Conservation (phyloP, 2,329 filamentous ascomycete species). For the Arthrobotrys musiformis region DNA sequence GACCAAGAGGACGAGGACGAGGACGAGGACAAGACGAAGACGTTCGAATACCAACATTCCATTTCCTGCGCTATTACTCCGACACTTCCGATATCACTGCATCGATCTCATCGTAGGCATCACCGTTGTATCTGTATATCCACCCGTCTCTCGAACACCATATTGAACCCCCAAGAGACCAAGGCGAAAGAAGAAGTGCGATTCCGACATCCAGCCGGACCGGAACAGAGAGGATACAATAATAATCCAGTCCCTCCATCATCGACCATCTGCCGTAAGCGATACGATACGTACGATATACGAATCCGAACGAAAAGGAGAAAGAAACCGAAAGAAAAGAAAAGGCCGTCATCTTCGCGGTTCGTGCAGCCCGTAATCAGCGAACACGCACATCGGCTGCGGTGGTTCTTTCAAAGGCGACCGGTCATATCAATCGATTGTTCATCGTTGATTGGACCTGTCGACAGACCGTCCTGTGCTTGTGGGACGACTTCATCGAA, state of each 20-base stretch:
- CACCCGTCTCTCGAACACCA: background rate
- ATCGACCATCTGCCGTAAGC: background rate
- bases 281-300: background rate
- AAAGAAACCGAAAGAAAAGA: background rate
- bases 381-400: constrained; percentile 31
- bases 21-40: too few relatives aligned
- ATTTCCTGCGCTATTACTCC: constrained; percentile 8
- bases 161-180: background rate
- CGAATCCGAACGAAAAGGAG: too few relatives aligned
- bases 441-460: constrained; percentile 31
- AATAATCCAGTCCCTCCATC: background rate
- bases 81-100: constrained; percentile 32
- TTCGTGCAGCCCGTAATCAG: constrained; percentile 31
- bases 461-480: background rate
- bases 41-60: background rate
- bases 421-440: constrained; percentile 20
- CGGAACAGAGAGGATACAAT: background rate
- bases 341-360: background rate
- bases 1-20: too few relatives aligned
- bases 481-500: constrained; percentile 18
- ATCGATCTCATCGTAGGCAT: background rate
- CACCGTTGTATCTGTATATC: background rate
- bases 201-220: background rate
- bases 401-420: constrained; percentile 2
- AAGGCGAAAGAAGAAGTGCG: background rate